Evolutionary conservation across 1,139 yeast genomes (phyloP).

Genomic region (Yamadazyma jaroonii): DNA sequence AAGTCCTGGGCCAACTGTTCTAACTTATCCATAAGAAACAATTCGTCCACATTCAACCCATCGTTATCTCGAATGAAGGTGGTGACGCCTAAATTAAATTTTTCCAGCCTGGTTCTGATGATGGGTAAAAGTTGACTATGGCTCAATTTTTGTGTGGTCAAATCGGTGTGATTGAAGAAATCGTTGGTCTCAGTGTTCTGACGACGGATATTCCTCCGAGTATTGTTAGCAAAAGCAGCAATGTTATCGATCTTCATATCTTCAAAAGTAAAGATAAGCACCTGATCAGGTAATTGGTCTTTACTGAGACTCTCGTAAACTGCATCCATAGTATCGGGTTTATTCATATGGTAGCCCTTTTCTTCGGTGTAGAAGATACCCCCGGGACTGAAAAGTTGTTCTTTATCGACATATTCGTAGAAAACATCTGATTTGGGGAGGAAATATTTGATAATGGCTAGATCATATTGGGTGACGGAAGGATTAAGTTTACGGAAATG

Average conservation of each 20-base stretch:
- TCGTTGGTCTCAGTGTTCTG: conserved; percentile 9
- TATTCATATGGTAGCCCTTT: conserved; percentile 45
- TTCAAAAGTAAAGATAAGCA: conserved; percentile 72
- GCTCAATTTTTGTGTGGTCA: conserved; percentile 15
- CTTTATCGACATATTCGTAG: conserved; percentile 69
- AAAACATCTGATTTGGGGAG: conserved; percentile 68
- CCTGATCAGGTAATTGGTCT: conserved; percentile 32
- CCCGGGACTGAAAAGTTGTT: conserved; percentile 38
- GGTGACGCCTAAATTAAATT: conserved; percentile 46
- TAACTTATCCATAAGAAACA: conserved; percentile 21
- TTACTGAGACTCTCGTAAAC: conserved; percentile 23
- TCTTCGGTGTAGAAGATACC: conserved; percentile 35
- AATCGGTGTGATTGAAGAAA: conserved; percentile 14
- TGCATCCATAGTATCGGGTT: conserved; percentile 26
- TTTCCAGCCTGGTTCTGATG: conserved; percentile 55
- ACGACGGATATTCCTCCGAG: conserved; percentile 16
- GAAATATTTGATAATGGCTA: conserved; percentile 61
- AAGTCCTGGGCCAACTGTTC: conserved; percentile 24
- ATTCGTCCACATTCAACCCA: conserved; percentile 9
- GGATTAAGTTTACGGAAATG: conserved; percentile 31
- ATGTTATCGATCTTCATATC: conserved; percentile 57
- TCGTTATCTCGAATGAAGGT: conserved; percentile 27
- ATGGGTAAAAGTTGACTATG: conserved; percentile 49
- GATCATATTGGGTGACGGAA: conserved; percentile 42
- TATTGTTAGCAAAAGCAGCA: conserved; percentile 26